phyloP scores from a whole-genome alignment of 331 rosid species.

The Arachis monticola region DNA sequence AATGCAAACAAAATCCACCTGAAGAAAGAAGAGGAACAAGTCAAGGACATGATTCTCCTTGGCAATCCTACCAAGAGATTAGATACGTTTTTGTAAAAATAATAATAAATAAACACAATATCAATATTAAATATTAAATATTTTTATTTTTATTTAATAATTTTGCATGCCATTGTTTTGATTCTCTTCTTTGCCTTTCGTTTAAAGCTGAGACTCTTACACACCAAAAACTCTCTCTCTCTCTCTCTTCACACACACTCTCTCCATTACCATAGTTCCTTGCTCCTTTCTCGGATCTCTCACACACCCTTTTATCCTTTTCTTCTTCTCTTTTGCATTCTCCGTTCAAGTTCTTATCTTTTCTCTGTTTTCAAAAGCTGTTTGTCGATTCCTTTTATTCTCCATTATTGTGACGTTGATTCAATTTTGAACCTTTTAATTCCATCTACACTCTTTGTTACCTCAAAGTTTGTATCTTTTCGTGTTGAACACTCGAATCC shows the following conservation, averaged over 20 bases:
- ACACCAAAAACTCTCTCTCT: neutral
- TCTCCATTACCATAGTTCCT: slow-evolving; percentile 4
- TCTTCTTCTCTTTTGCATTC: slow-evolving; percentile 34
- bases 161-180: neutral
- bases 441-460: slow-evolving; percentile 41
- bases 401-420: neutral
- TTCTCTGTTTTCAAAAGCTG: neutral
- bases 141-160: neutral
- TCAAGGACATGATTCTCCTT: neutral
- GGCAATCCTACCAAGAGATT: neutral
- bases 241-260: neutral
- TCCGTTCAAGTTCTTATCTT: slow-evolving; percentile 48
- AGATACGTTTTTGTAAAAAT: neutral
- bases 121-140: too few relatives aligned
- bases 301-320: slow-evolving; percentile 11
- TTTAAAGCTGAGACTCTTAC: slow-evolving; percentile 21
- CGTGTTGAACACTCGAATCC: neutral
- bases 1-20: neutral
- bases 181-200: neutral
- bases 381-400: neutral
- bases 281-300: slow-evolving; percentile 51
- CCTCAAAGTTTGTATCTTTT: slow-evolving; percentile 28
- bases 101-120: too few relatives aligned
- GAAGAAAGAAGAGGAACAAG: neutral
- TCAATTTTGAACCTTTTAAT: slow-evolving; percentile 22